Percentiles rank a stretch among this genome's conserved stretches.
Conservation (phyloP, 2,329 filamentous ascomycete genomes). For the Talaromyces sp. region DNA sequence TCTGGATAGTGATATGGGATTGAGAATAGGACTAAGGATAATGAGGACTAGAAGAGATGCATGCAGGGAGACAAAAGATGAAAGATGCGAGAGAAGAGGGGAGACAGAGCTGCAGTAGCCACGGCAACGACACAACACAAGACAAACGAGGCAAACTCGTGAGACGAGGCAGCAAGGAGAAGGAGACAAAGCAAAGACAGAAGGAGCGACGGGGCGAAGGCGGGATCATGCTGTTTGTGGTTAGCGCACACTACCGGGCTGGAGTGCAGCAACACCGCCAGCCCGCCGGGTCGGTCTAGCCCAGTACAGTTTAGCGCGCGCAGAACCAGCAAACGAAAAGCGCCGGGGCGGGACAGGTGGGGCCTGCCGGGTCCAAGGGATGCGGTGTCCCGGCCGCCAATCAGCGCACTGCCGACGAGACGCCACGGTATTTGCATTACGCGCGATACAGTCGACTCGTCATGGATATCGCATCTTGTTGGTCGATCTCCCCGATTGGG, state of each 20-base stretch:
- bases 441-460: not conserved
- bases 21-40: no score
- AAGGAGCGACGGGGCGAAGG: not conserved
- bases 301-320: not conserved
- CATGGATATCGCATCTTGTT: not conserved
- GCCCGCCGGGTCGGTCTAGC: not conserved
- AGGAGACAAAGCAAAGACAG: not conserved
- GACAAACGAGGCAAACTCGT: no score
- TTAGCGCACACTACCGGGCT: not conserved
- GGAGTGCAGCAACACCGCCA: conserved; percentile 3
- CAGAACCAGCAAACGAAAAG: not conserved
- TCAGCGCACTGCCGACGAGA: not conserved
- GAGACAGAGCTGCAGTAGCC: not conserved
- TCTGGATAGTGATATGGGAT: no score
- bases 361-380: conserved; percentile 5
- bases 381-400: conserved; percentile 2
- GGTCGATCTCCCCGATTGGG: not conserved
- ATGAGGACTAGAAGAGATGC: not conserved
- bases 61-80: not conserved
- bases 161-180: not conserved
- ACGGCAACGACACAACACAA: not conserved
- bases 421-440: not conserved
- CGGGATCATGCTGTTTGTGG: not conserved
- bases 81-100: not conserved
- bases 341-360: not conserved